These are phyloP conservation scores for Breviolum minutum DNA, from an alignment of 73 alveolate genomes.

Conservation along the genomic window DNA sequence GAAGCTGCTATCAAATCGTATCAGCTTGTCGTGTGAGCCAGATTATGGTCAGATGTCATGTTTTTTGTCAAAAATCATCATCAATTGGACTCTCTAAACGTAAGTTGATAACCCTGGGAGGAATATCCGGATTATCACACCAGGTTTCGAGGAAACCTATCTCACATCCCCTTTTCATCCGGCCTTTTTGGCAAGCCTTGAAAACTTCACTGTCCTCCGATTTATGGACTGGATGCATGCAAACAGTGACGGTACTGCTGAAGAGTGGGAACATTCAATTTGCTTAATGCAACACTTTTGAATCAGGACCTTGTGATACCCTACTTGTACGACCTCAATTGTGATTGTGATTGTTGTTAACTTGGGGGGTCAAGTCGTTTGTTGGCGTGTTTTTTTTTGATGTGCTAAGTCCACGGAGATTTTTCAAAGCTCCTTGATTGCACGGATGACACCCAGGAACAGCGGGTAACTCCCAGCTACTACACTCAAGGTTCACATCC, in stretches of 20 bases:
- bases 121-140: constrained; percentile 80
- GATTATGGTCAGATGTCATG: no score
- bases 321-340: no score
- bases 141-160: constrained; percentile 72
- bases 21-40: neutral
- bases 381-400: no score
- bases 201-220: constrained; percentile 69
- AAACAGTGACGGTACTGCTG: constrained; percentile 73
- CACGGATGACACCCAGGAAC: neutral
- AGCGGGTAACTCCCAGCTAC: constrained; percentile 38
- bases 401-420: no score
- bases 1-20: neutral
- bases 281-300: neutral
- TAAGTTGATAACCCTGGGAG: neutral
- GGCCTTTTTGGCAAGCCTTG: constrained; percentile 80
- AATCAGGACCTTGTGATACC: no score
- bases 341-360: no score
- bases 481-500: constrained; percentile 91
- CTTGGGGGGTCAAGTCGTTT: no score
- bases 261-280: constrained; percentile 30
- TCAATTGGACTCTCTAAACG: neutral
- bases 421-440: no score
- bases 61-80: no score
- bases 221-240: constrained; percentile 95
- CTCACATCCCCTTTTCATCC: constrained; percentile 70